Evolutionary conservation across 2,329 filamentous ascomycete species (phyloP).

Genomic region (Penicillium sp.): DNA sequence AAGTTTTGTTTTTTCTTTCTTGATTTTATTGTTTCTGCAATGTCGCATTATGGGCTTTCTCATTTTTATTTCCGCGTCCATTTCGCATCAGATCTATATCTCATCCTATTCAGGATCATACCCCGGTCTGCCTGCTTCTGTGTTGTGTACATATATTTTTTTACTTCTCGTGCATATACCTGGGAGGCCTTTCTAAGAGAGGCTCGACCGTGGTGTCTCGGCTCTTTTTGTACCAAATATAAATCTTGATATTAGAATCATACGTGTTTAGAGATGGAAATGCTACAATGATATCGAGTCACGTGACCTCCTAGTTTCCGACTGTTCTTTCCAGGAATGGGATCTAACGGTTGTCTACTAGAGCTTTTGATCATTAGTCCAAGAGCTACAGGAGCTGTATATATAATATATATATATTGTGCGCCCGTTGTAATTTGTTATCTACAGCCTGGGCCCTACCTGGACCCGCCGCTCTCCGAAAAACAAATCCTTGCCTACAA

Average conservation of each 20-base stretch:
- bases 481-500: slow-evolving; percentile 15
- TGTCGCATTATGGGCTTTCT: slow-evolving; percentile 15
- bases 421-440: neutral
- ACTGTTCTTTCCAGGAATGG: slow-evolving; percentile 15
- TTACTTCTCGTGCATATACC: slow-evolving; percentile 30
- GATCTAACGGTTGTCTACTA: neutral
- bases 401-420: neutral
- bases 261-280: neutral
- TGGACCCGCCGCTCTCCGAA: slow-evolving; percentile 10
- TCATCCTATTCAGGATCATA: slow-evolving; percentile 16
- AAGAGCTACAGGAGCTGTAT: neutral
- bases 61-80: slow-evolving; percentile 11
- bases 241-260: neutral
- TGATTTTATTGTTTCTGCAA: slow-evolving; percentile 11
- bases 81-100: slow-evolving; percentile 9
- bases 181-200: slow-evolving; percentile 2
- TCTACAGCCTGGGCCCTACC: neutral
- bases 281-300: neutral
- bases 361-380: slow-evolving; percentile 2
- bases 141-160: slow-evolving; percentile 34
- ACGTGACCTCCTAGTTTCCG: slow-evolving; percentile 22
- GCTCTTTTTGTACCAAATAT: neutral
- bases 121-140: slow-evolving; percentile 22
- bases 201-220: neutral
- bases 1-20: neutral